phyloP scores from a whole-genome alignment of 2,329 filamentous ascomycete species.

The Pestalotiopsis sp. region DNA sequence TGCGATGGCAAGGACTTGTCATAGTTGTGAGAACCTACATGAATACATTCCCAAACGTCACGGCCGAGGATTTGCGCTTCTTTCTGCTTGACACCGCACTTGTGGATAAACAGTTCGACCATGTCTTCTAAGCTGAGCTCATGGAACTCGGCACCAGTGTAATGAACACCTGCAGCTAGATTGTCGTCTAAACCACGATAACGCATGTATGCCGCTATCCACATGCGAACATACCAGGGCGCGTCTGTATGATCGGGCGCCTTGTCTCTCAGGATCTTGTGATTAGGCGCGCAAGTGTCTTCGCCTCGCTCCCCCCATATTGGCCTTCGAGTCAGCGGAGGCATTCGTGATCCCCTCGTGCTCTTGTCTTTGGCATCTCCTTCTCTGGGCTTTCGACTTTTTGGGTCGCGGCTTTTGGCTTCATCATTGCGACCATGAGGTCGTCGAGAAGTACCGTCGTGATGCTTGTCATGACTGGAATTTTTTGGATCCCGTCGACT shows the following conservation, averaged over 20 bases:
- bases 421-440: neutral
- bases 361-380: neutral
- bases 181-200: conserved; percentile 10
- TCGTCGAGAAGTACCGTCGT: neutral
- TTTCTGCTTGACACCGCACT: conserved; percentile 4
- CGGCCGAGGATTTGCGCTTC: neutral
- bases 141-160: conserved; percentile 10
- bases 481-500: neutral
- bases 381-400: neutral
- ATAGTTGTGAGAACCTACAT: neutral
- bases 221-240: conserved; percentile 13
- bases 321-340: neutral
- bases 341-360: neutral
- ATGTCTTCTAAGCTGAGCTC: conserved; percentile 1
- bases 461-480: neutral
- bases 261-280: conserved; percentile 1
- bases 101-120: neutral
- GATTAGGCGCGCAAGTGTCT: neutral
- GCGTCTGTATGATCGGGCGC: conserved; percentile 7
- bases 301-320: conserved; percentile 9
- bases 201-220: conserved; percentile 12
- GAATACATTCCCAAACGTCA: conserved; percentile 6
- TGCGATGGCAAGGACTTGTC: neutral
- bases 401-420: neutral
- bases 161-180: conserved; percentile 3